Base-by-base conservation (phyloP, 345 rosid genomes). In the Turnera subulata region DNA sequence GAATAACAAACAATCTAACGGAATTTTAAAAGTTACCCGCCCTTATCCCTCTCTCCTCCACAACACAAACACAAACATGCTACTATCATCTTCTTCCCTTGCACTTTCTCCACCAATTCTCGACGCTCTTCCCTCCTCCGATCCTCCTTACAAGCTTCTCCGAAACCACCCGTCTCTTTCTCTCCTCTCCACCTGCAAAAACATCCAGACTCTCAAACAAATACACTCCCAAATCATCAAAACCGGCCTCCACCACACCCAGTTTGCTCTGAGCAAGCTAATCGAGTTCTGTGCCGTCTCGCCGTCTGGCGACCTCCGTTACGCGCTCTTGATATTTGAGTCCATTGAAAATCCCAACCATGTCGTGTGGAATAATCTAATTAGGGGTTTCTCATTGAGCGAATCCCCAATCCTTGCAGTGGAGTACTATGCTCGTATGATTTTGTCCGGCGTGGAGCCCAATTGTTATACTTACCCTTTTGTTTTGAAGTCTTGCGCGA, bases 191-290 rank as follows among this genome's bases (percentile, higher is more conserved):
- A 64, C 58, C 17, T 89, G 91, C 84, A 80, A 50, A 61, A 69
- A 55, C 73, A 66, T 60, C 39, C 60, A 69, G 53, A 68, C 70
- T 40, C 73, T 89, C 55, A 79, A 65, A 53, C 79, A 79, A 65
- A 70, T 73, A 65, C 94, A 85, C 76, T 70, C 79, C 66, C 85
- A 75, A 13, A 51, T 84, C 48, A 60, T 89, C 77, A 85, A 74
- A 55, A 78, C 83, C 0, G 94, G 94, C 20, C 91, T 84, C 76
- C 89, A 85, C 78, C 76, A 76, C 59, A 73, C 84, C 82, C 85
- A 80, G 29, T 85, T 76, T 59, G 82, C 83, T 18, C 85, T 84
- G 18, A 79, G 84, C 74, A 88, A 84, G 76, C 85, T 84, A 67
- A 47, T 85, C 35, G 78, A 84, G 54, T 73, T 82, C 52, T 83